Percentiles rank a stretch among this genome's conserved stretches.
Evolutionary conservation across 305 asterid species (phyloP).

Genomic region (Rubia balearica): DNA sequence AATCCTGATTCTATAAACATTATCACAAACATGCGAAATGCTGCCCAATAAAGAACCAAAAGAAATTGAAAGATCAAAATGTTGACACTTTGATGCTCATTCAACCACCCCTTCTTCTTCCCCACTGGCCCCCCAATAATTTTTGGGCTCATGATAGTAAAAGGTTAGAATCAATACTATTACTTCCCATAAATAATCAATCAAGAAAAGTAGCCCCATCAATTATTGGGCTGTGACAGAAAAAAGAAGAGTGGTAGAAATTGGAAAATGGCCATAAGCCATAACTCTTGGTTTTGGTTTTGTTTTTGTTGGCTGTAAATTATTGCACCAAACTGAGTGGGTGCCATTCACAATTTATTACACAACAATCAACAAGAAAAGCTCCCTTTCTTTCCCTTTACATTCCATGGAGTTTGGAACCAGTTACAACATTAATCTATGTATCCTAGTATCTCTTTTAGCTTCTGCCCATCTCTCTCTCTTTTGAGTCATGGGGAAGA

Average conservation of each 20-base stretch:
- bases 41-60: neutral
- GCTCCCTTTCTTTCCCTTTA: neutral
- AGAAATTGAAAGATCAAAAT: neutral
- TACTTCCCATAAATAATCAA: neutral
- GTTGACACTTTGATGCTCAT: neutral
- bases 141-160: neutral
- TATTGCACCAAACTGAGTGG: slow-evolving; percentile 1
- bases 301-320: slow-evolving; percentile 3
- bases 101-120: neutral
- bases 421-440: neutral
- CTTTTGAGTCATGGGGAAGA: slow-evolving; percentile 1
- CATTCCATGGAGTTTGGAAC: slow-evolving; percentile 25
- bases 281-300: neutral
- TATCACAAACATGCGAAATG: no score
- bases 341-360: neutral
- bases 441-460: neutral
- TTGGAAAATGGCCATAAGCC: slow-evolving; percentile 2
- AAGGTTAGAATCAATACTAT: neutral
- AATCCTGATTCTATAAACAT: no score
- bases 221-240: slow-evolving; percentile 7
- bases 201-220: slow-evolving; percentile 3
- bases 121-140: neutral
- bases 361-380: neutral
- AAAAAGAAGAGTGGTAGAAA: slow-evolving; percentile 11
- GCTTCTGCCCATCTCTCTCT: slow-evolving; percentile 19